Base-by-base conservation (phyloP, 2,329 filamentous ascomycete genomes). In the Cladosporium sp. region DNA sequence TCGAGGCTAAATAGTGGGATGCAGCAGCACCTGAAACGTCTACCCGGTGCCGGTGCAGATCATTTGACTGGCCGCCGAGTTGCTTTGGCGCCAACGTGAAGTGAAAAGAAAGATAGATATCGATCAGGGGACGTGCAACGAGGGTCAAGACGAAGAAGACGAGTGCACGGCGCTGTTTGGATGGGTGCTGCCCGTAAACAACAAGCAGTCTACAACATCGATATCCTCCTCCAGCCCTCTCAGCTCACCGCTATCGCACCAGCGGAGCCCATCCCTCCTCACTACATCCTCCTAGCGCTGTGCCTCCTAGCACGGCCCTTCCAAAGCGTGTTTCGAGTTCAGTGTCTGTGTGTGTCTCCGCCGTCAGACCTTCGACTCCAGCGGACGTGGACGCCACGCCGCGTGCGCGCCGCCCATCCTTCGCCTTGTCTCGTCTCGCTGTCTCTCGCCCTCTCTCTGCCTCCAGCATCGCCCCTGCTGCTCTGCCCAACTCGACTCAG, bases 271-370 rank as follows among this genome's bases (percentile, higher is more conserved):
- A 29, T 46, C 40, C 40, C 40, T 46, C 40, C 40, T 46, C 40
- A 46, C 40, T 46, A 46, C 40, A 46, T 46, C 8, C n/a, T 46
- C 40, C 40, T 46, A 46, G 40, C 28, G 16, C 52, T 29, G 31
- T 55, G 31, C 52, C 52, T 63, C 61, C 61, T 63, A 63, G 61
- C 61, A 52, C 50, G 44, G 61, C 61, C 60, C 49, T 62, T 23
- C 23, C 31, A 33, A 33, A 62, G 61, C 50, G 60, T 29, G 52
- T 63, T 63, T 63, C 61, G 50, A 63, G 49, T 62, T 63, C 50
- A 56, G 35, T 35, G 61, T 53, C 50, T 55, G 28, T 55, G 28
- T 53, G 50, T 8, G 61, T 62, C 31, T 63, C 44, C 61, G 61
- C 50, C 61, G 61, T 63, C 61, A 63, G 61, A 63, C 61, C n/a